A percentile compares a stretch with the other conserved stretches of the same genome.
Evolutionary conservation across 2,329 filamentous ascomycete species (phyloP).

Genomic region (Calycina herbarum): DNA sequence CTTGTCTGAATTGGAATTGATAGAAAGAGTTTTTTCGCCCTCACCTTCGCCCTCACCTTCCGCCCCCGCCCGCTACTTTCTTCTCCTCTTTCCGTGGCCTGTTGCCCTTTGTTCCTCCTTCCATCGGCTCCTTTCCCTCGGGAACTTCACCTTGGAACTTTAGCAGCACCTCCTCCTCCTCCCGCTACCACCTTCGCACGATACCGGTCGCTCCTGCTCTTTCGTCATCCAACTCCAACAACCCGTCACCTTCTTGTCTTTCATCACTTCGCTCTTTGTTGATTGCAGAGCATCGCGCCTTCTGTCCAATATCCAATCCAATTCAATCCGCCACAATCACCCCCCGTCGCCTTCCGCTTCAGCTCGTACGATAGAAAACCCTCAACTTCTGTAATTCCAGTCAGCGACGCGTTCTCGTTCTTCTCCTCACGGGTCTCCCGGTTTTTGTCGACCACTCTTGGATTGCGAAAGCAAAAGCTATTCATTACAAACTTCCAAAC

Average conservation of each 20-base stretch:
- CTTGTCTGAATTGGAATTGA: neutral
- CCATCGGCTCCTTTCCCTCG: neutral
- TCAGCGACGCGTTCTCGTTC: constrained; percentile 31
- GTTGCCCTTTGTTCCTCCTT: neutral
- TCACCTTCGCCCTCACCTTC: neutral
- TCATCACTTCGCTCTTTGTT: constrained; percentile 30
- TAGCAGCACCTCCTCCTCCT: neutral
- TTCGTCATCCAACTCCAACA: neutral
- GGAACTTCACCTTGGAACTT: neutral
- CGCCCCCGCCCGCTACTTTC: neutral
- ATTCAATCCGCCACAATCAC: neutral
- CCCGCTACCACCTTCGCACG: neutral
- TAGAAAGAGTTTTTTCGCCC: neutral
- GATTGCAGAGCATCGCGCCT: constrained; percentile 33
- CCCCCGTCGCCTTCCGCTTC: constrained; percentile 9
- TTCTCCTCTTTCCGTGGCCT: neutral
- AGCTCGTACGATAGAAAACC: constrained; percentile 15
- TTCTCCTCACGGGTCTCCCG: constrained; percentile 22
- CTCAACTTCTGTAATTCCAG: constrained; percentile 23
- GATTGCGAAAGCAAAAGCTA: constrained; percentile 29
- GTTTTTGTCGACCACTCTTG: constrained; percentile 28
- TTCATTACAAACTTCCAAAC: constrained; percentile 26
- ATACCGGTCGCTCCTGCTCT: constrained; percentile 2
- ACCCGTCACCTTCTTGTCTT: constrained; percentile 21
- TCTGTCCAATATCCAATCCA: constrained; percentile 6